Evolutionary conservation across 2,329 filamentous ascomycete species (phyloP).

Genomic region (Lizonia empirigonia): DNA sequence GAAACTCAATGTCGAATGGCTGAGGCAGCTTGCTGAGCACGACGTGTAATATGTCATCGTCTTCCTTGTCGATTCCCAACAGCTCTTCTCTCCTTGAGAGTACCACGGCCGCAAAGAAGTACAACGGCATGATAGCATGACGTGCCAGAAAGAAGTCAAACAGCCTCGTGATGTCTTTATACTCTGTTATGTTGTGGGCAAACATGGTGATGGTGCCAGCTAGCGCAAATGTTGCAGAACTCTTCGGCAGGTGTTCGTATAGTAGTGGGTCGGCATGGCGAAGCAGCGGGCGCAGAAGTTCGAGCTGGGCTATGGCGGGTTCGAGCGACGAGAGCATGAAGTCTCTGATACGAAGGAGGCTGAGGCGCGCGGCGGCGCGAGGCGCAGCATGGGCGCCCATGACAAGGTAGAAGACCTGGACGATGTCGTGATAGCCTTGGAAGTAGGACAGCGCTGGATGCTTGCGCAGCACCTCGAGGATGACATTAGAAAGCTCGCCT

Average conservation of each 20-base stretch:
- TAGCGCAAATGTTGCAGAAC: conserved; percentile 89
- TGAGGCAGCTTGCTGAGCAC: conserved; percentile 85
- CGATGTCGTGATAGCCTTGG: conserved; percentile 98
- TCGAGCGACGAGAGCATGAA: conserved; percentile 93
- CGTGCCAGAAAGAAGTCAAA: conserved; percentile 91
- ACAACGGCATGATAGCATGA: conserved; percentile 87
- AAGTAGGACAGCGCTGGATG: conserved; percentile 92
- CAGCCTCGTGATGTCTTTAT: conserved; percentile 83
- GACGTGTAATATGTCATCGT: conserved; percentile 86
- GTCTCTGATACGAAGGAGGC: conserved; percentile 87
- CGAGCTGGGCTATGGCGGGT: conserved; percentile 83
- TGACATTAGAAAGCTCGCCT: conserved; percentile 76
- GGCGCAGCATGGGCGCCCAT: conserved; percentile 68
- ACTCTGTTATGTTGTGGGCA: conserved; percentile 91
- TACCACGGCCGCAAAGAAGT: conserved; percentile 80
- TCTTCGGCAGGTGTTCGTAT: conserved; percentile 74
- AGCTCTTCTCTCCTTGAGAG: conserved; percentile 80
- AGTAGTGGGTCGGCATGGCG: conserved; percentile 72
- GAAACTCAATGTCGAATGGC: conserved; percentile 76
- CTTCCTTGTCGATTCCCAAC: conserved; percentile 76
- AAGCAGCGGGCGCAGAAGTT: conserved; percentile 82
- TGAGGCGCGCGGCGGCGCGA: conserved; percentile 76
- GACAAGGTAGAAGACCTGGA: conserved; percentile 90
- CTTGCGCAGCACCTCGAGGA: conserved; percentile 77
- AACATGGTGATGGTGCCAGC: conserved; percentile 95